Conservation (phyloP, 139 green algal species). For the Eudorina sp. region DNA sequence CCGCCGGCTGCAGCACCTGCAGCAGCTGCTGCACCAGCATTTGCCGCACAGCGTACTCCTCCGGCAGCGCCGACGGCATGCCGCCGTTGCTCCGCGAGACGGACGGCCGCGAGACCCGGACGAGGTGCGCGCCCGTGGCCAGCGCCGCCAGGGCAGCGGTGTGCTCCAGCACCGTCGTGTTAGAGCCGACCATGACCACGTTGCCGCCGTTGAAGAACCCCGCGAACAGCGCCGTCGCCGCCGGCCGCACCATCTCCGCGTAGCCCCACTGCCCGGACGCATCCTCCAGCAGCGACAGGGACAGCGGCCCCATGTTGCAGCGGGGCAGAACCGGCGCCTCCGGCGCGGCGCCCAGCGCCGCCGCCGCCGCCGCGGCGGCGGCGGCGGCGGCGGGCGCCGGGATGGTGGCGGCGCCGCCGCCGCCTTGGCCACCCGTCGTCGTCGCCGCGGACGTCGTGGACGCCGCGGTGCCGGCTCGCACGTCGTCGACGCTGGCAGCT, state of each 20-base stretch:
- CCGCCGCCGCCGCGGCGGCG: background rate
- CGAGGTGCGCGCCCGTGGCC: background rate
- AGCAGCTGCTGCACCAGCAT: conserved; percentile 7
- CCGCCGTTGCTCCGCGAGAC: conserved; percentile 5
- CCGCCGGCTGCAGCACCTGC: background rate
- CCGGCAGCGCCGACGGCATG: background rate
- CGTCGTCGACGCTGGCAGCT: background rate
- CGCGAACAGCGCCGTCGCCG: conserved; percentile 13
- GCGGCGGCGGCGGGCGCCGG: background rate
- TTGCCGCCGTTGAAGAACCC: conserved; percentile 42
- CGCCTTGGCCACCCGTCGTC: background rate
- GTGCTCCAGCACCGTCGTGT: conserved; percentile 25
- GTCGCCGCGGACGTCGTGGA: background rate
- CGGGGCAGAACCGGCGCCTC: background rate
- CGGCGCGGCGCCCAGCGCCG: background rate
- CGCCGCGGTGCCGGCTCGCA: background rate
- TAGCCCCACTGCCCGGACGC: conserved; percentile 30
- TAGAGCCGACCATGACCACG: conserved; percentile 27
- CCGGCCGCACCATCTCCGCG: conserved; percentile 27
- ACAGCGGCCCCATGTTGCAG: conserved; percentile 20
- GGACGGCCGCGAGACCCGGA: background rate
- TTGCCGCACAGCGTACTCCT: background rate
- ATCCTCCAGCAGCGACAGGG: conserved; percentile 31
- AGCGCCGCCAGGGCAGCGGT: conserved; percentile 28
- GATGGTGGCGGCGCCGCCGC: background rate